phyloP scores from a whole-genome alignment of 2,329 filamentous ascomycete genomes.

The Emmonsiellopsis sp. region DNA sequence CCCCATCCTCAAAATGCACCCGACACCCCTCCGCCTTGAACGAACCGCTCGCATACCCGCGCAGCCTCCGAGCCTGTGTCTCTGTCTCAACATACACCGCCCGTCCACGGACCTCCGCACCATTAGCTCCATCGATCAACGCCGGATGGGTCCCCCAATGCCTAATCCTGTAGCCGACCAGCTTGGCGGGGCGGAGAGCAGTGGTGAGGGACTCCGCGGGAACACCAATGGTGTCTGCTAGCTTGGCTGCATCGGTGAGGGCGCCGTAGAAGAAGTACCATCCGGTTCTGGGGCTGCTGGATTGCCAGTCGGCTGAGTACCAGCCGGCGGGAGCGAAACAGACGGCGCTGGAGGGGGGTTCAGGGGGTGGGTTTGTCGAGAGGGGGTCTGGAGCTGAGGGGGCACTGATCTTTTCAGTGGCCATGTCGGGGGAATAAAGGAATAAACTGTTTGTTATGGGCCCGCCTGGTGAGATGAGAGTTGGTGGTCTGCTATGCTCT shows the following conservation, averaged over 20 bases:
- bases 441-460: too few species aligned
- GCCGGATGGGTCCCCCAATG: conserved; percentile 6
- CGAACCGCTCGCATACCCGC: background rate
- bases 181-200: background rate
- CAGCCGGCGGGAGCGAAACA: conserved; percentile 6
- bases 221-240: conserved; percentile 5
- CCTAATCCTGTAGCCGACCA: conserved; percentile 8
- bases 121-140: conserved; percentile 3
- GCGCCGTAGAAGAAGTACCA: conserved; percentile 15
- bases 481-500: too few species aligned
- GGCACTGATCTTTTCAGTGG: too few species aligned
- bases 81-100: conserved; percentile 3
- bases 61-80: conserved; percentile 4
- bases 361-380: background rate
- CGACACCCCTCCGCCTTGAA: background rate
- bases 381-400: too few species aligned
- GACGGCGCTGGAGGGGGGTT: conserved; percentile 3
- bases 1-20: background rate
- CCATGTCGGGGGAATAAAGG: too few species aligned
- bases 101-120: conserved; percentile 1
- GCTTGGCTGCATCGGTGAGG: conserved; percentile 4
- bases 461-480: too few species aligned
- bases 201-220: background rate
- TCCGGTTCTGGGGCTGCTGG: background rate
- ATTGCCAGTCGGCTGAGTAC: conserved; percentile 6